Evolutionary conservation across 2,329 filamentous ascomycete genomes (phyloP), one percentile per base, ranked within the genome.

Genomic region (Didymella arachidicola): DNA sequence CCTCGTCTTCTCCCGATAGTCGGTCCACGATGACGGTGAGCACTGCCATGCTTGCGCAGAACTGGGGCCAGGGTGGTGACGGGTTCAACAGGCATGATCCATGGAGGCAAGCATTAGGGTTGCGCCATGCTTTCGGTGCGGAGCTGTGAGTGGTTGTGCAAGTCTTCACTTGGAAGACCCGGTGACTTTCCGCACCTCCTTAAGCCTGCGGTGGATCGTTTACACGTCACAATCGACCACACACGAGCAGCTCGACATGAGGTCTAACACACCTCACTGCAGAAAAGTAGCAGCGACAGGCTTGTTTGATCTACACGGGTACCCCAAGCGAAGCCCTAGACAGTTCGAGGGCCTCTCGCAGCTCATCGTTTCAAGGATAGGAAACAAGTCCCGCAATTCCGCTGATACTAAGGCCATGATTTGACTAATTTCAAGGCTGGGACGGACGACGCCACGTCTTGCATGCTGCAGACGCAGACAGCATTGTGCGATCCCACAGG

Each of bases 51-150:
- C 34, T 44, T 53, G 47, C 22, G 52, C 51, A 57, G 54, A 41
- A 60, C 55, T 59, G 66, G 66, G 66, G 52, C 66, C 66, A 61
- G 66, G 66, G 66, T 62, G 44, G 43, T 27, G 32, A 57, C 57
- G 45, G 46, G 22, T 26, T 25, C 49, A 50, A 58, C 59, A 58
- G 45, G 51, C 36, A 38, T 43, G 32, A 62, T 63, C 61, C 61
- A 52, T 59, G 61, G 18, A 36, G 53, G 45, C 46, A 36, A 22
- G 57, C 43, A 27, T 51, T 66, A 63, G 54, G 48, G 42, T 45
- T 49, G 49, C 56, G 64, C 58, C 60, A 65, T 41, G 61, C 57
- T 19, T 50, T 59, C 49, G 60, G 56, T 58, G 60, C 52, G 59
- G 52, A 59, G 59, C 34, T 60, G 61, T 66, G 36, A 65, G 61